Evolutionary conservation across 75 land plant genomes (phyloP), one percentile per base, ranked within the genome.

Genomic region (Pseudotsuga menziesii): DNA sequence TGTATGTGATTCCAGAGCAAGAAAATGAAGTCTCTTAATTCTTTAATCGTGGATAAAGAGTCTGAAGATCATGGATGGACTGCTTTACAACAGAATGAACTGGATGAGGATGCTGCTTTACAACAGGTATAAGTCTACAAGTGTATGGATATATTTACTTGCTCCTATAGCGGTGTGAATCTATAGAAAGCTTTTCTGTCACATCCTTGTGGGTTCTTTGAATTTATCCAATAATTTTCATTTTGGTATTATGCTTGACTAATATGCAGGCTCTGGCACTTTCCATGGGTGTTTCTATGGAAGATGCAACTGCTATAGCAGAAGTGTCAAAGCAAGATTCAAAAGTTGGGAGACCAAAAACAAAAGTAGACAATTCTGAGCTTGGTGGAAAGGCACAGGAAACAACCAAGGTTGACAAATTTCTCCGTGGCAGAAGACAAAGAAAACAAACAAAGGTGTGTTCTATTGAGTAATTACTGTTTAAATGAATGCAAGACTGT

Each of bases 191-290:
- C 20, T 39, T 69, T 22, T 69, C 48, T 22, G 0, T 69, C 14
- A 41, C 11, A 22, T 69, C 9, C 16, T 41, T n/a, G 16, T 20
- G 25, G 17, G 74, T 54, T 54, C 20, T 25, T 11, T 29, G 58
- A 12, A 15, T 13, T 64, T 48, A 57, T 17, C 63, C 16, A 44
- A 78, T 13, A 16, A 32, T 32, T 59, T 5, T 54, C 56, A 16
- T 23, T 56, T 75, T 11, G 44, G 52, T 4, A 35, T 36, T 27
- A 57, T 39, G 25, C 27, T 36, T 1, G 7, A 69, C 23, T 56
- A 4, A 66, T 66, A 73, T 81, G 61, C 80, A 93, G 95, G 95
- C 95, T 32, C 86, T 93, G 77, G 93, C 91, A 78, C 83, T 93
- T 16, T 93, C 95, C 12, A 77, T 91, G 62, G 79, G 77, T 77